Percentiles rank a stretch among this genome's conserved stretches.
Evolutionary conservation across 1,284 basidiomycete genomes (phyloP).

Genomic region (Cerioporus squamosus): DNA sequence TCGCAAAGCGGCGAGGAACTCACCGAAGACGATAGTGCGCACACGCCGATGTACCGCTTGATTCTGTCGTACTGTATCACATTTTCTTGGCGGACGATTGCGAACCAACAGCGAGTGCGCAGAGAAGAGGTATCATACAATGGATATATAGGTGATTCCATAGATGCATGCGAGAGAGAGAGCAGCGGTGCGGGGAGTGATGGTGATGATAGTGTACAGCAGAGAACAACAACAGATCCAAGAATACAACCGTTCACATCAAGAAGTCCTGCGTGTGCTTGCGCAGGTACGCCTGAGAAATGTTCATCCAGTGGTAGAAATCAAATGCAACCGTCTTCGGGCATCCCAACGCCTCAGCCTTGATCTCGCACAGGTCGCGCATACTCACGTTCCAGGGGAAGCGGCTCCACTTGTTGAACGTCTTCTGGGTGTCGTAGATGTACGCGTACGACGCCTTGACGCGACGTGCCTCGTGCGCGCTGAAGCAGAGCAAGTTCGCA

Average conservation of each 20-base stretch:
- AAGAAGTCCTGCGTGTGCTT: not conserved
- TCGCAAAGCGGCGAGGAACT: no score
- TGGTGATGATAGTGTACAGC: no score
- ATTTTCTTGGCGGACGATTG: no score
- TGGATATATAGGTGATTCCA: no score
- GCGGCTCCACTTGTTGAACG: conserved; percentile 35
- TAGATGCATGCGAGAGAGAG: no score
- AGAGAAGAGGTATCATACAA: no score
- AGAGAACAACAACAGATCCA: not conserved
- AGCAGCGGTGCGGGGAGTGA: no score
- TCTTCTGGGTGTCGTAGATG: conserved; percentile 38
- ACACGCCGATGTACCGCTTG: no score
- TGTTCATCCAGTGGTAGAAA: conserved; percentile 17
- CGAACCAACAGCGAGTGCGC: no score
- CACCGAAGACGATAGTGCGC: no score
- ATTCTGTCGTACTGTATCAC: no score
- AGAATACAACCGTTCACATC: not conserved
- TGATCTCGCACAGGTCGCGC: conserved; percentile 53
- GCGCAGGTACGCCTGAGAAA: conserved; percentile 9
- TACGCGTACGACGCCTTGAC: conserved; percentile 60
- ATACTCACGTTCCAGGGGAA: conserved; percentile 61
- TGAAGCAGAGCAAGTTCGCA: conserved; percentile 11
- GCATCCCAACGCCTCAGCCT: conserved; percentile 38
- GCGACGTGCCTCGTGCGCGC: conserved; percentile 37
- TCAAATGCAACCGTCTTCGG: conserved; percentile 16